These are phyloP conservation scores for Aspergillus bombycis DNA, from an alignment of 2,329 filamentous ascomycete species.

Conservation along the genomic window DNA sequence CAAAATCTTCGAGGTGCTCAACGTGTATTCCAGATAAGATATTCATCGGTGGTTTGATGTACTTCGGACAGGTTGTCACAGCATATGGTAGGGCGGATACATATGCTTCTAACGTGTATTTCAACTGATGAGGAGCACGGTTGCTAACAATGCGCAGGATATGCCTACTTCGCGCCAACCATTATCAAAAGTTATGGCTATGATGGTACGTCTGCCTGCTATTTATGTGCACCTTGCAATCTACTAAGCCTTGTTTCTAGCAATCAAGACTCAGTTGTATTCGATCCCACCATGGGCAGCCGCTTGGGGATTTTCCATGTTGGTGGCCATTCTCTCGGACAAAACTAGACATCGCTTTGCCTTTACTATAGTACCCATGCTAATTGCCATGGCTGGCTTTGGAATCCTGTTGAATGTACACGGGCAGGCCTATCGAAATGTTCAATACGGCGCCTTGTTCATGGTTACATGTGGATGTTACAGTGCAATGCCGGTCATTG, in stretches of 20 bases:
- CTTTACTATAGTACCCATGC: conserved; percentile 71
- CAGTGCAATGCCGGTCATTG: conserved; percentile 84
- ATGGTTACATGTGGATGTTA: conserved; percentile 79
- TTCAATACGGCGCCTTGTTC: conserved; percentile 81
- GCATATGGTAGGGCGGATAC: conserved; percentile 59
- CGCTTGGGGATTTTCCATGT: conserved; percentile 78
- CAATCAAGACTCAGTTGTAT: conserved; percentile 56
- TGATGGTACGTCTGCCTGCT: conserved; percentile 35
- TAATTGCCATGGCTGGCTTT: conserved; percentile 73
- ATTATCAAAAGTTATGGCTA: conserved; percentile 72
- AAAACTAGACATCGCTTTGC: conserved; percentile 70
- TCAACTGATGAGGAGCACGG: neutral
- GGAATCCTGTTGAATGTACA: conserved; percentile 73
- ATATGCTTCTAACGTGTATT: neutral
- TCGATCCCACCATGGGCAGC: conserved; percentile 65
- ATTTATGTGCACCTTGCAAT: neutral
- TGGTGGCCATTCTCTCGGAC: conserved; percentile 74
- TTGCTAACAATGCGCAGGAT: conserved; percentile 46
- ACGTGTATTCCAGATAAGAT: conserved; percentile 56
- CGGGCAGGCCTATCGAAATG: conserved; percentile 55
- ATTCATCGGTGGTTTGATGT: conserved; percentile 76
- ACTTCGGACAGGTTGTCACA: conserved; percentile 76
- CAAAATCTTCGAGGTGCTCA: conserved; percentile 16
- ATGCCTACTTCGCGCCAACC: conserved; percentile 75
- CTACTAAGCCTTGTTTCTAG: conserved; percentile 24